phyloP scores from a whole-genome alignment of 2,329 filamentous ascomycete species.

The Trichoderma polysporum region DNA sequence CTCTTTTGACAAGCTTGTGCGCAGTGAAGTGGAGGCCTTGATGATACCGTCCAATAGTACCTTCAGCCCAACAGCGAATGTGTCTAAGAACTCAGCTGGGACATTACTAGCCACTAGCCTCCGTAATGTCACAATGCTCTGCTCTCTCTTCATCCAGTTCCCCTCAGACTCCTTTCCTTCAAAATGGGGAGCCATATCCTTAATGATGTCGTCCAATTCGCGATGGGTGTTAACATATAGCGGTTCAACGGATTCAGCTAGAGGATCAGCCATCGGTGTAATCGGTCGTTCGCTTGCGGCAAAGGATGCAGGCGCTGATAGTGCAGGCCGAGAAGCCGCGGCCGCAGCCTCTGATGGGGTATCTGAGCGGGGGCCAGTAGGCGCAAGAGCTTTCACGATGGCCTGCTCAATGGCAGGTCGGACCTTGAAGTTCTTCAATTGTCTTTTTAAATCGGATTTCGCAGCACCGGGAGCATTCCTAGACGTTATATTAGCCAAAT shows the following conservation, averaged over 20 bases:
- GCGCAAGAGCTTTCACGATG: conserved; percentile 72
- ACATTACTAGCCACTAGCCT: conserved; percentile 82
- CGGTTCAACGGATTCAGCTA: conserved; percentile 71
- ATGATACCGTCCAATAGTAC: conserved; percentile 81
- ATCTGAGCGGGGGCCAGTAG: conserved; percentile 46
- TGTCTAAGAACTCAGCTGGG: conserved; percentile 69
- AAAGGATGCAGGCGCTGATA: conserved; percentile 51
- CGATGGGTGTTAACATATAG: conserved; percentile 79
- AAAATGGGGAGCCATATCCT: conserved; percentile 76
- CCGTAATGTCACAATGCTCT: conserved; percentile 73
- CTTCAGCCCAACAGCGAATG: conserved; percentile 70
- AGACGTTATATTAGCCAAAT: conserved; percentile 18
- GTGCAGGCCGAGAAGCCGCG: conserved; percentile 40
- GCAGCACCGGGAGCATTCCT: conserved; percentile 77
- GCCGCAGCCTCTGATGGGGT: conserved; percentile 41
- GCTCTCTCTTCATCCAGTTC: conserved; percentile 88
- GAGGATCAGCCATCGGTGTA: conserved; percentile 64
- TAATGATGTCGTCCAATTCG: conserved; percentile 85
- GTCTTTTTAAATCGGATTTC: conserved; percentile 84
- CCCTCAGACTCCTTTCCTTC: conserved; percentile 87
- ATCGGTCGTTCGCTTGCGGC: conserved; percentile 50
- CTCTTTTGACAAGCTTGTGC: conserved; percentile 87
- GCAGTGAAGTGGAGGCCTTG: conserved; percentile 77
- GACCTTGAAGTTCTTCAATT: conserved; percentile 80
- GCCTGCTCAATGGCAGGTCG: conserved; percentile 80